A percentile compares a stretch with the other conserved stretches of the same genome.
phyloP scores from a whole-genome alignment of 1,139 yeast genomes.

The Tardiomyces digboiensis region DNA sequence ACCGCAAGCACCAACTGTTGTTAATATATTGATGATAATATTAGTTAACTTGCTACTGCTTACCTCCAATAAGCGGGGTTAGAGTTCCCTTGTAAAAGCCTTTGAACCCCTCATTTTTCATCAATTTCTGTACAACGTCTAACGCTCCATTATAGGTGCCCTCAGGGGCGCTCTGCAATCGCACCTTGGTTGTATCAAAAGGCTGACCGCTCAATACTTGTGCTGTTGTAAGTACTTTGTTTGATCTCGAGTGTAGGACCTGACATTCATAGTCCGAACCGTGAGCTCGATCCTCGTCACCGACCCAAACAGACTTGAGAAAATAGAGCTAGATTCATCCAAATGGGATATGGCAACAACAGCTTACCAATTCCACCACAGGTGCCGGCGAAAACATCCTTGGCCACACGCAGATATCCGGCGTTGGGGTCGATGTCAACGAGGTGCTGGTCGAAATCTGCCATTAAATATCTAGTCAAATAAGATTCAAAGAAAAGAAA shows the following conservation, averaged over 20 bases:
- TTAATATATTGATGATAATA: too few relatives aligned
- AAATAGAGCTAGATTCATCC: too few relatives aligned
- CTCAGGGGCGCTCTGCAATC: conserved; percentile 77
- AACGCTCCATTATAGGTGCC: conserved; percentile 67
- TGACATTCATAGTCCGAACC: too few relatives aligned
- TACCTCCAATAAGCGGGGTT: conserved; percentile 78
- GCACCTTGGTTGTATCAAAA: conserved; percentile 87
- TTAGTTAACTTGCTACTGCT: too few relatives aligned
- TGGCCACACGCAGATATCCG: conserved; percentile 43
- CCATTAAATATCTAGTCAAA: too few relatives aligned
- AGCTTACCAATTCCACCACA: conserved; percentile 60
- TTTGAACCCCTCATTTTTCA: conserved; percentile 63
- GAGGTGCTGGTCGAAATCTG: conserved; percentile 22
- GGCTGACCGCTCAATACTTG: conserved; percentile 97
- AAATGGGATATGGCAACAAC: too few relatives aligned
- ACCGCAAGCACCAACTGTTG: conserved; percentile 83
- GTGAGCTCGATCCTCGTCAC: too few relatives aligned
- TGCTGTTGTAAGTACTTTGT: conserved; percentile 21
- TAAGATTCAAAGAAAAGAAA: too few relatives aligned
- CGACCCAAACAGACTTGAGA: too few relatives aligned
- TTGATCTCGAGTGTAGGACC: too few relatives aligned
- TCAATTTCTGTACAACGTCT: conserved; percentile 62
- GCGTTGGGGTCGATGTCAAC: conserved; percentile 26
- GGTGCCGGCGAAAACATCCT: conserved; percentile 85
- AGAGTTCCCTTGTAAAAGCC: conserved; percentile 90